Evolutionary conservation across 2,329 filamentous ascomycete genomes (phyloP), one percentile per base, ranked within the genome.

Genomic region (Calonectria pseudoreteaudii): DNA sequence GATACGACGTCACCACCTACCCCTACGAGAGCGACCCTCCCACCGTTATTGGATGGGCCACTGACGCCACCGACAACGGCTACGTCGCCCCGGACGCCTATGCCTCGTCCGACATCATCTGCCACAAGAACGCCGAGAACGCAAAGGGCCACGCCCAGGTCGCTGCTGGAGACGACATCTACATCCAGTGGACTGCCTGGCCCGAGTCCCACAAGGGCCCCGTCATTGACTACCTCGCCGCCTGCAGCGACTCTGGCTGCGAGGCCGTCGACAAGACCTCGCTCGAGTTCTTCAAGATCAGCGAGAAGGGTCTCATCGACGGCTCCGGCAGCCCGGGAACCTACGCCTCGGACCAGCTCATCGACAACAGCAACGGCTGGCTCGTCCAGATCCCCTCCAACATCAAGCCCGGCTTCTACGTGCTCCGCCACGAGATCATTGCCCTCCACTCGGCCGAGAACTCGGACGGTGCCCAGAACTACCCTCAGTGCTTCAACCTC

Each of bases 241-340:
- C 88, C 79, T 92, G 90, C 85, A 79, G 80, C 47, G 84, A 86
- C 70, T 88, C 86, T 44, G 88, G 91, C 81, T 93, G 90, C 83
- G 85, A 87, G 67, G 82, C 84, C 1, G 90, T 89, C 72, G 88
- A 90, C 84, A 90, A 91, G 84, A 84, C 83, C 9, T 81, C 84
- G 13, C 87, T 93, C 68, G 83, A 89, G 79, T 93, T 90, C 85
- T 91, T 92, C 88, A 94, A 94, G 89, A 92, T 94, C 75, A 87
- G 88, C 66, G 88, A 89, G 78, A 85, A 82, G 47, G 92, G 91
- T 78, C 86, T 91, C 31, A 81, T 88, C 71, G 74, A 79, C 65
- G 86, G 91, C 73, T 83, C 89, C 76, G 79, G 84, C 74, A 85
- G 82, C 74, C 85, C 83, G 73, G 78, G 82, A 68, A 76, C 68